Evolutionary conservation across 1,284 basidiomycete species (phyloP).

Genomic region (Cutaneotrichosporon mucoides): DNA sequence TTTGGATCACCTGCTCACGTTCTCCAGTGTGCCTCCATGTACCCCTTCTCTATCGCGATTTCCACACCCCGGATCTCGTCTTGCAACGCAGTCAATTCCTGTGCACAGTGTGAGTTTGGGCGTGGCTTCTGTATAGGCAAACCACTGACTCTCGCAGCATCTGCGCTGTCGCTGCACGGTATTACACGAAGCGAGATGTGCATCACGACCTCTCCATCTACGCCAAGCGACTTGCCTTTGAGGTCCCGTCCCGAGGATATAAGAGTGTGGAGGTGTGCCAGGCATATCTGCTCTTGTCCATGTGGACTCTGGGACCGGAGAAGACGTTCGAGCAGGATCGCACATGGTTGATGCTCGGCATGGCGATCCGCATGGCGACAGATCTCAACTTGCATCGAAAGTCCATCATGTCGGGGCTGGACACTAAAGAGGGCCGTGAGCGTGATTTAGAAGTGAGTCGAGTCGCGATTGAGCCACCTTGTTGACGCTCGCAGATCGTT

Average conservation of each 20-base stretch:
- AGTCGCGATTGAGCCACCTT: neutral
- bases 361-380: conserved; percentile 74
- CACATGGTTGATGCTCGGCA: conserved; percentile 82
- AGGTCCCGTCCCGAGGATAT: conserved; percentile 68
- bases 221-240: conserved; percentile 87
- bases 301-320: conserved; percentile 86
- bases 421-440: conserved; percentile 61
- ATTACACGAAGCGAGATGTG: conserved; percentile 75
- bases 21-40: conserved; percentile 41
- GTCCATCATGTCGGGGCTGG: conserved; percentile 62
- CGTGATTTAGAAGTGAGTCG: conserved; percentile 44
- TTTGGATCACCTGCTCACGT: neutral
- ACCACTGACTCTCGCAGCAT: conserved; percentile 47
- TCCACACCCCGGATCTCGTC: conserved; percentile 87
- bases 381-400: conserved; percentile 94
- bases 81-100: conserved; percentile 89
- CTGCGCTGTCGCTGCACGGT: conserved; percentile 88
- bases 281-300: conserved; percentile 73
- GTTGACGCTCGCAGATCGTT: conserved; percentile 58
- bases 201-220: conserved; percentile 75
- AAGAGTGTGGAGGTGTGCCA: conserved; percentile 95
- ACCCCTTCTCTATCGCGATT: conserved; percentile 67
- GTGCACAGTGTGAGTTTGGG: conserved; percentile 72
- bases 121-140: neutral
- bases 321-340: conserved; percentile 94